Evolutionary conservation across 2,329 filamentous ascomycete species (phyloP), one percentile per base, ranked within the genome.

Genomic region (Periconia digitata): DNA sequence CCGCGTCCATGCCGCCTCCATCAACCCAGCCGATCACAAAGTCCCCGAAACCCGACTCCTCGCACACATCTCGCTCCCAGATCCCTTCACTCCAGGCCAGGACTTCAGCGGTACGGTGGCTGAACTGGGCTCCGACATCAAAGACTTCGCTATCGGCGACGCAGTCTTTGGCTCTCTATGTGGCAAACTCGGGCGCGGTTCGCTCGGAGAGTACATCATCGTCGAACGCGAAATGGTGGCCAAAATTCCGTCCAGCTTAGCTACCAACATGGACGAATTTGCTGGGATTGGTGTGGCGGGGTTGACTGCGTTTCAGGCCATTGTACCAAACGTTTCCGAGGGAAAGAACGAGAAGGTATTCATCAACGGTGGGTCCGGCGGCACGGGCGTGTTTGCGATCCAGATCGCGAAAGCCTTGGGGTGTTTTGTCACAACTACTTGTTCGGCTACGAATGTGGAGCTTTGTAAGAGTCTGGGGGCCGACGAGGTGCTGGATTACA

Each of bases 11-110:
- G 71, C 75, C 47, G 74, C 76, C 21, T 71, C 78, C 20, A 62
- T 86, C 54, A 87, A 87, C 62, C 84, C 84, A 0, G 79, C 80
- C 22, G 85, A 88, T 74, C 81, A 84, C 75, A 87, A 87, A 66
- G 54, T 81, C 2, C 74, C 80, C 8, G 83, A 86, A 59, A 68
- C 77, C 22, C 66, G 76, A 0, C 18, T 76, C 2, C 46, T 80
- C 6, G 64, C 74, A 4, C 69, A 70, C 18, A 47, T 70, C 35
- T 50, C 71, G 6, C 41, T 72, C n/a, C 41, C 60, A 29, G 63
- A 61, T 16, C 79, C 80, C 18, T 73, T 73, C 16, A 76, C 70
- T 1, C 76, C 76, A 0, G 75, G 76, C 16, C 72, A 76, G 56
- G 82, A 85, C 58, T 79, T 80, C 54, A 71, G 73, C 54, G 82